A percentile compares a stretch with the other conserved stretches of the same genome.
Conservation (phyloP, 495 filamentous ascomycete genomes). For the Penicillium canescens region DNA sequence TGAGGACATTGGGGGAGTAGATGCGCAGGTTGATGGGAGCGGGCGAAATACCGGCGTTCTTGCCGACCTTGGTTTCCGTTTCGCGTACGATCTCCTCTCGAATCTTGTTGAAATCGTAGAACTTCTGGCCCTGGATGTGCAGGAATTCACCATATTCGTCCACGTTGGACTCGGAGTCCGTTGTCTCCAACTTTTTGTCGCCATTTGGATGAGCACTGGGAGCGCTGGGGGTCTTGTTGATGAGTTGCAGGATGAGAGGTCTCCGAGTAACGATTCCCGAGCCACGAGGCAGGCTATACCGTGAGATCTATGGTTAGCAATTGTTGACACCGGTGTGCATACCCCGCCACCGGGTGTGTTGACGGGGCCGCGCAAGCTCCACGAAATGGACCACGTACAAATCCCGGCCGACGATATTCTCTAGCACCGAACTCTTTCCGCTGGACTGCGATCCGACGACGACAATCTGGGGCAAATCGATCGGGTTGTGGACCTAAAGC, state of each 20-base stretch:
- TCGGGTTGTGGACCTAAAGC: slow-evolving; percentile 86
- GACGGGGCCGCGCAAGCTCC: slow-evolving; percentile 5
- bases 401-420: slow-evolving; percentile 98
- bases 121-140: slow-evolving; percentile 97
- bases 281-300: slow-evolving; percentile 84
- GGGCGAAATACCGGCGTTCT: slow-evolving; percentile 95
- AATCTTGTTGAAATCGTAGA: slow-evolving; percentile 99
- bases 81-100: slow-evolving; percentile 96
- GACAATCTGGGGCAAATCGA: slow-evolving; percentile 98
- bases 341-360: slow-evolving; percentile 15
- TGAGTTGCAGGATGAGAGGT: slow-evolving; percentile 95
- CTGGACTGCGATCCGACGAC: slow-evolving; percentile 99
- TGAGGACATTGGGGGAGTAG: slow-evolving; percentile 97
- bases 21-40: slow-evolving; percentile 96
- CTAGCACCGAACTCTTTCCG: slow-evolving; percentile 99
- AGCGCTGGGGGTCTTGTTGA: slow-evolving; percentile 71
- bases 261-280: slow-evolving; percentile 97
- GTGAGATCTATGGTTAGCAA: slow-evolving; percentile 26
- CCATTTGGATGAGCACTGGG: slow-evolving; percentile 71
- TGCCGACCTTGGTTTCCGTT: slow-evolving; percentile 93
- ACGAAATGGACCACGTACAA: slow-evolving; percentile 64
- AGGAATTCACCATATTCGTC: slow-evolving; percentile 99
- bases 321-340: slow-evolving; percentile 13
- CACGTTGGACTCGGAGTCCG: slow-evolving; percentile 82
- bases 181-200: slow-evolving; percentile 61